Evolutionary conservation across 805 yeast genomes (phyloP).

Genomic region (Tetrapisispora arboricola): DNA sequence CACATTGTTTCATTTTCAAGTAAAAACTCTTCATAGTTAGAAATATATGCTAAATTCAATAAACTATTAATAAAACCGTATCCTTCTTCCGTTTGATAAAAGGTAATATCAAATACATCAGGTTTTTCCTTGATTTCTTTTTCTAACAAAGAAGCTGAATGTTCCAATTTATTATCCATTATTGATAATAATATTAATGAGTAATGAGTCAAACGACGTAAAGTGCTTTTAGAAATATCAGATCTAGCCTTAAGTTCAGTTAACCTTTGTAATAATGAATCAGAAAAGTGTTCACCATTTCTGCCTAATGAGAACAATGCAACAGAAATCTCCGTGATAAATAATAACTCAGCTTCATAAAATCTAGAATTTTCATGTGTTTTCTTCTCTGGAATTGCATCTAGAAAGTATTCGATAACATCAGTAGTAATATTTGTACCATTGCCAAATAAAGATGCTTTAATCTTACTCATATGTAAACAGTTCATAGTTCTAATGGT

Average conservation of each 20-base stretch:
- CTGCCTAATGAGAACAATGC: constrained; percentile 19
- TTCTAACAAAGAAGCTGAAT: constrained; percentile 11
- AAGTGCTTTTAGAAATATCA: constrained; percentile 11
- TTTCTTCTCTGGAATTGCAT: constrained; percentile 28
- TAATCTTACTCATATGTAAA: constrained; percentile 54
- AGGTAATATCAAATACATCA: constrained; percentile 22
- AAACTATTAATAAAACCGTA: constrained; percentile 34
- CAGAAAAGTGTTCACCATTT: constrained; percentile 22
- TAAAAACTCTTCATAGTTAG: constrained; percentile 25
- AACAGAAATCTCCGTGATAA: constrained; percentile 35
- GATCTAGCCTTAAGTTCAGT: constrained; percentile 5
- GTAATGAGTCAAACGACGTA: constrained; percentile 31
- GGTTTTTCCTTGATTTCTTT: constrained; percentile 19
- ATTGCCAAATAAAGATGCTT: constrained; percentile 42
- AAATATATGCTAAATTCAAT: constrained; percentile 23
- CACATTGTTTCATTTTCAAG: constrained; percentile 43
- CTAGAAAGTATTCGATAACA: constrained; percentile 28
- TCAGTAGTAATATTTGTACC: constrained; percentile 22
- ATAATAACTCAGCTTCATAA: constrained; percentile 37
- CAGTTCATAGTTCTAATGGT: constrained; percentile 78
- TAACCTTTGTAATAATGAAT: constrained; percentile 11
- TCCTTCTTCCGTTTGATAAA: constrained; percentile 34
- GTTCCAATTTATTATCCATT: constrained; percentile 9
- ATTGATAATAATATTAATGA: constrained; percentile 15
- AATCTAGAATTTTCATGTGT: constrained; percentile 25